These are phyloP conservation scores for Chytriomyces confervae DNA, from an alignment of 192 early-diverging fungal species.

Conservation along the genomic window DNA sequence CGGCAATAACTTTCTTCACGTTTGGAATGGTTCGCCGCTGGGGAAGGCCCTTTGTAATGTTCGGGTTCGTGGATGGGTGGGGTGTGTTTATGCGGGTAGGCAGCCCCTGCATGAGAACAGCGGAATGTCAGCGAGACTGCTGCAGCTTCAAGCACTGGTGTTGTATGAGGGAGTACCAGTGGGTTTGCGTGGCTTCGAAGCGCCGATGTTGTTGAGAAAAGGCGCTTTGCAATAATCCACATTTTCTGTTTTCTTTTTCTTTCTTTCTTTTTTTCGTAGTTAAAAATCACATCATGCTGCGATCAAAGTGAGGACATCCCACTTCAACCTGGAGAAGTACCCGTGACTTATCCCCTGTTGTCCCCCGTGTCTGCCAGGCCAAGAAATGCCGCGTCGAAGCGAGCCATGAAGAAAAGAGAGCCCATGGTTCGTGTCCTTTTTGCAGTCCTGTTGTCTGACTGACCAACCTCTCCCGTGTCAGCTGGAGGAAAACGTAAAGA, in stretches of 20 bases:
- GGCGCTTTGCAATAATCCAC: neutral
- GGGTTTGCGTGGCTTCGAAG: slow-evolving; percentile 3
- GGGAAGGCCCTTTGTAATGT: slow-evolving; percentile 66
- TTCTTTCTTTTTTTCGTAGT: slow-evolving; percentile 4
- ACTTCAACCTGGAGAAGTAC: neutral
- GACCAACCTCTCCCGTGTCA: slow-evolving; percentile 44
- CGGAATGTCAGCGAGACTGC: neutral
- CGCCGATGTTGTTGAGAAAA: neutral
- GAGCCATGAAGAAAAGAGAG: slow-evolving; percentile 84
- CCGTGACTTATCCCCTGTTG: neutral
- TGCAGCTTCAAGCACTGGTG: neutral
- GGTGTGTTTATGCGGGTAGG: slow-evolving; percentile 16
- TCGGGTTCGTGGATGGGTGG: slow-evolving; percentile 1
- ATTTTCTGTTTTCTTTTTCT: slow-evolving; percentile 9
- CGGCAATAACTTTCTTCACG: slow-evolving; percentile 77
- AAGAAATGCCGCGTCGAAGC: slow-evolving; percentile 86
- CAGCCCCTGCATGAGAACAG: slow-evolving; percentile 1
- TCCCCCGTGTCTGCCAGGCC: slow-evolving; percentile 45
- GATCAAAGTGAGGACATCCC: slow-evolving; percentile 22
- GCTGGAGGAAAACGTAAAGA: slow-evolving; percentile 89
- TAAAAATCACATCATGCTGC: neutral
- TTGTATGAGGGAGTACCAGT: neutral
- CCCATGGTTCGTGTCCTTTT: slow-evolving; percentile 43
- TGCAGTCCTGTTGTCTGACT: neutral
- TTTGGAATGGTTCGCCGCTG: slow-evolving; percentile 69